These are phyloP conservation scores for Neoarthrinium moseri DNA, from an alignment of 2,329 filamentous ascomycete genomes.

Conservation along the genomic window DNA sequence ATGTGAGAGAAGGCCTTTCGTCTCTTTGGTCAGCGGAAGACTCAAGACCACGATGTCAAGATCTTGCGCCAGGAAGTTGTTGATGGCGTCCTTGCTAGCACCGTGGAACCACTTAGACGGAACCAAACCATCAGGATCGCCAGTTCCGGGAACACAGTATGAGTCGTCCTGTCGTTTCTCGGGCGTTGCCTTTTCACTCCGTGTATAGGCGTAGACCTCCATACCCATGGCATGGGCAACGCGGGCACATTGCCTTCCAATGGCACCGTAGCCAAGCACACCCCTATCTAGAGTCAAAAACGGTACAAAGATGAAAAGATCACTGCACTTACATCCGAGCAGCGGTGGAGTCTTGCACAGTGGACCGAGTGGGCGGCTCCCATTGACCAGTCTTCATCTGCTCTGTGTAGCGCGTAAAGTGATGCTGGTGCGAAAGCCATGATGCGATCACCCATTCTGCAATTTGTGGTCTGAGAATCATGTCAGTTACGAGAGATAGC, in stretches of 20 bases:
- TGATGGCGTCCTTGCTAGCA: constrained; percentile 26
- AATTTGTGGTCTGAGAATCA: constrained; percentile 47
- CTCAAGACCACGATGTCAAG: constrained; percentile 41
- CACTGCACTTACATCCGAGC: constrained; percentile 7
- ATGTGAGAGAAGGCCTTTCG: constrained; percentile 38
- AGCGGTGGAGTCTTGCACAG: constrained; percentile 6
- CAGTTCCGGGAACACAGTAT: constrained; percentile 64
- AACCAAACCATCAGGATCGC: constrained; percentile 38
- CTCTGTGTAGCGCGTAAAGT: constrained; percentile 8
- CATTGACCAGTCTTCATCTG: constrained; percentile 3
- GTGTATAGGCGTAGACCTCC: constrained; percentile 68
- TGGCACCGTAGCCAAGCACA: constrained; percentile 43
- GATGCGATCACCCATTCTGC: constrained; percentile 56
- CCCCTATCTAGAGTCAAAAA: too few species aligned
- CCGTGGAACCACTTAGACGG: constrained; percentile 42
- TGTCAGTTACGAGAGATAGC: not conserved
- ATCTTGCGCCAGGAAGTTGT: constrained; percentile 38
- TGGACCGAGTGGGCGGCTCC: constrained; percentile 2
- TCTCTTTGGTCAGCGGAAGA: constrained; percentile 38
- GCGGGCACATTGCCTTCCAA: constrained; percentile 40
- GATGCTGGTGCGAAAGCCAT: constrained; percentile 48
- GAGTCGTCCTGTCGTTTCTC: constrained; percentile 57
- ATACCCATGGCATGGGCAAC: constrained; percentile 61
- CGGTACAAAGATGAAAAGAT: too few species aligned
- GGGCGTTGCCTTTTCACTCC: constrained; percentile 56